Evolutionary conservation across 1,284 basidiomycete genomes (phyloP).

Genomic region (Rhodotorula mucilaginosa): DNA sequence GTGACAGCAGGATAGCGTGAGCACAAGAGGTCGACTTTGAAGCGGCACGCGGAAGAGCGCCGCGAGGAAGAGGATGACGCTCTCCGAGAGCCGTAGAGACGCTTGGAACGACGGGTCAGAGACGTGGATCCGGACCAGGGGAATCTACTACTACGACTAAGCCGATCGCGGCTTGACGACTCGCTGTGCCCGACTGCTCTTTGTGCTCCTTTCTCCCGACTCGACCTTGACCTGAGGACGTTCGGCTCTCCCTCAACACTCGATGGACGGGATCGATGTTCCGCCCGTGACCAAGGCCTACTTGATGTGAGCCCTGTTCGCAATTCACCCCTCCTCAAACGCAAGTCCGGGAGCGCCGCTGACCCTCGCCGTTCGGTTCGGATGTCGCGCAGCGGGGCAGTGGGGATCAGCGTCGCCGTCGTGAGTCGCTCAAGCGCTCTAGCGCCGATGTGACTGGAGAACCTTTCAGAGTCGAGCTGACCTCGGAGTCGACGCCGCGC

Average conservation of each 20-base stretch:
- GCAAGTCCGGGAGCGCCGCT: neutral
- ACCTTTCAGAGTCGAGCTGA: neutral
- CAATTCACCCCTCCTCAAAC: neutral
- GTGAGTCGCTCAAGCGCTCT: constrained; percentile 54
- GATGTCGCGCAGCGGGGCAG: constrained; percentile 41
- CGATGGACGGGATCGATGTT: constrained; percentile 55
- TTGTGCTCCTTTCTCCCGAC: neutral
- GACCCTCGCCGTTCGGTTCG: neutral
- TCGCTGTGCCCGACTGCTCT: neutral
- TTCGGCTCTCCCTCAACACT: neutral
- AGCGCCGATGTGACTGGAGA: no score
- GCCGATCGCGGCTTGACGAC: neutral
- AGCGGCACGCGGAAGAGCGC: neutral
- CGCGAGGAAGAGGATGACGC: neutral
- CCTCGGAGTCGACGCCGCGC: neutral
- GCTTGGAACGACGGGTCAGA: no score
- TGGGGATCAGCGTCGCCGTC: constrained; percentile 76
- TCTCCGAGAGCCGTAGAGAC: neutral
- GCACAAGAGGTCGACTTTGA: neutral
- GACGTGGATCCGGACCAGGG: no score
- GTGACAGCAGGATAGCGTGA: neutral
- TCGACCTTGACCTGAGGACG: neutral
- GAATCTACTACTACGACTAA: neutral
- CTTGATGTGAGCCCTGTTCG: constrained; percentile 31
- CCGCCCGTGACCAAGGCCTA: constrained; percentile 69